Evolutionary conservation across 2,329 filamentous ascomycete species (phyloP).

Genomic region (Cytospora schulzeri): DNA sequence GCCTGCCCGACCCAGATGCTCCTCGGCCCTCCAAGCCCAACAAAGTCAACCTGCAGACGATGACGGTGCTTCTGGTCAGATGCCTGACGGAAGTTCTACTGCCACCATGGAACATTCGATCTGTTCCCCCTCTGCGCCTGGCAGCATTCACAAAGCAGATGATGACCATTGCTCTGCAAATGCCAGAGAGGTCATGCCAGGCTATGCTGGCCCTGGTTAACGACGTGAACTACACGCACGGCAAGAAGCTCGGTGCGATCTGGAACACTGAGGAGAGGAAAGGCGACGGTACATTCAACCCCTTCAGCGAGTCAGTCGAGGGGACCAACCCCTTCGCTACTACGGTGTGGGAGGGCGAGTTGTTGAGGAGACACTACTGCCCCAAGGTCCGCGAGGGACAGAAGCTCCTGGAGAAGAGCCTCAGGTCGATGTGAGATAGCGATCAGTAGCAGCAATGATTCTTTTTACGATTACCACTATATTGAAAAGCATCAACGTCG

Average conservation of each 20-base stretch:
- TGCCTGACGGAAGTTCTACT: slow-evolving; percentile 82
- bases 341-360: slow-evolving; percentile 91
- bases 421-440: slow-evolving; percentile 38
- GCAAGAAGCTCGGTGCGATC: slow-evolving; percentile 77
- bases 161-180: slow-evolving; percentile 76
- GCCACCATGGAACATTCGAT: slow-evolving; percentile 70
- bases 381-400: slow-evolving; percentile 81
- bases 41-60: slow-evolving; percentile 93
- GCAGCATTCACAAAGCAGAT: slow-evolving; percentile 93
- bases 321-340: slow-evolving; percentile 87
- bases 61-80: slow-evolving; percentile 86
- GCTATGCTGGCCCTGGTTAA: slow-evolving; percentile 78
- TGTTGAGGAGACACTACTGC: slow-evolving; percentile 82
- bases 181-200: slow-evolving; percentile 86
- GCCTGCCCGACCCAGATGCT: slow-evolving; percentile 66
- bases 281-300: slow-evolving; percentile 85
- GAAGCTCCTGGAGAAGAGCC: slow-evolving; percentile 67
- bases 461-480: not conserved
- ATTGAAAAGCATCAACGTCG: not conserved
- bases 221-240: slow-evolving; percentile 79
- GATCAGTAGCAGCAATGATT: slow-evolving; percentile 7
- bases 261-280: slow-evolving; percentile 95
- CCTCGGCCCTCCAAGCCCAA: slow-evolving; percentile 44
- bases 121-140: slow-evolving; percentile 79
- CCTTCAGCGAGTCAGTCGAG: slow-evolving; percentile 73